phyloP scores from a whole-genome alignment of 345 rosid species.

The Sonneratia alba region DNA sequence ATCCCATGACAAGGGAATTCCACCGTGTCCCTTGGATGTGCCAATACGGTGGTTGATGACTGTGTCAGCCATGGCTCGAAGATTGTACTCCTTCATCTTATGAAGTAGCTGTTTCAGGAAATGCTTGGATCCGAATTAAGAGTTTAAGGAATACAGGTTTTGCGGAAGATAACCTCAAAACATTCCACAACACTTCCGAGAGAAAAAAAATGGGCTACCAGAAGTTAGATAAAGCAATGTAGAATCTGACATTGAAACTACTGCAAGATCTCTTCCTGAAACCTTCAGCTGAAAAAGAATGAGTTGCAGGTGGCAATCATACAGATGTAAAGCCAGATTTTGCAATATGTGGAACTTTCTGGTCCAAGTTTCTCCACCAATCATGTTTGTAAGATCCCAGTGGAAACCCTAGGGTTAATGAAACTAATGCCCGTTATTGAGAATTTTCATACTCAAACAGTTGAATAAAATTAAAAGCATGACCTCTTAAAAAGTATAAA shows the following conservation, averaged over 20 bases:
- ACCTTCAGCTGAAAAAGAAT: slow-evolving; percentile 86
- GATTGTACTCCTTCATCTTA: slow-evolving; percentile 63
- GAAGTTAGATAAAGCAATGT: not conserved
- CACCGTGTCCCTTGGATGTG: slow-evolving; percentile 71
- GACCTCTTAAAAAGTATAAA: not conserved
- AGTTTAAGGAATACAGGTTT: slow-evolving; percentile 65
- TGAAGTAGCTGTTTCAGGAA: slow-evolving; percentile 51
- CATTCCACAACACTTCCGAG: not conserved
- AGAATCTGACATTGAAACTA: not conserved
- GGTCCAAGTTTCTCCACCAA: slow-evolving; percentile 82
- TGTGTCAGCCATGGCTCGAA: slow-evolving; percentile 90
- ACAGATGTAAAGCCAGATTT: slow-evolving; percentile 83
- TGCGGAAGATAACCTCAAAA: slow-evolving; percentile 82
- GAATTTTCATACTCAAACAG: not conserved
- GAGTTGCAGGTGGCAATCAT: slow-evolving; percentile 79
- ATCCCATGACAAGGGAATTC: slow-evolving; percentile 67
- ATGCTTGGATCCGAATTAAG: slow-evolving; percentile 77
- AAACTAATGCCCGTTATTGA: slow-evolving; percentile 7
- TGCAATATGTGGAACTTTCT: slow-evolving; percentile 59
- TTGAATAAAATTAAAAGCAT: too few species aligned
- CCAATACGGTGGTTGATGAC: slow-evolving; percentile 94
- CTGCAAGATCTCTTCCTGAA: slow-evolving; percentile 5
- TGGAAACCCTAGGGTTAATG: slow-evolving; percentile 54
- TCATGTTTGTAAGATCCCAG: slow-evolving; percentile 90
- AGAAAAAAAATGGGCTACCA: not conserved